Evolutionary conservation across 2,329 filamentous ascomycete species (phyloP), one percentile per base, ranked within the genome.

Genomic region (Plectosphaerella cucumerina): DNA sequence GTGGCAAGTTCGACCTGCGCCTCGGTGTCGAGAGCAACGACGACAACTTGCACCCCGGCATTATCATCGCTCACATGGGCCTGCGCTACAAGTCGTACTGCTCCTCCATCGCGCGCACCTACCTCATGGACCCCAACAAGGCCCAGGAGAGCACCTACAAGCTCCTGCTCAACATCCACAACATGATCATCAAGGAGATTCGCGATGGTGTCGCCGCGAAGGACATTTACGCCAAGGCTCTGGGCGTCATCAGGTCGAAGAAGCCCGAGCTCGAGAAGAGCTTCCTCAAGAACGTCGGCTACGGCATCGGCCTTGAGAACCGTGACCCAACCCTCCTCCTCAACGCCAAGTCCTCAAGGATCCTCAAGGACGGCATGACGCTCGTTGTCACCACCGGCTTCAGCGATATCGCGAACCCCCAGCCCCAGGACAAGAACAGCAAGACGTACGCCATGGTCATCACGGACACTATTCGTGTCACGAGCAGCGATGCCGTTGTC

Each of bases 101-200:
- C 65, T 96, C 92, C 3, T 83, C 91, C 53, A 90, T 99, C 59
- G 91, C 89, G 12, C 86, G 94, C 58, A 97, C 95, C 8, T 99
- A 96, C 68, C 80, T 99, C 54, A 93, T 99, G 44, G 95, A 97
- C 61, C 95, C 95, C 15, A 97, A 94, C 72, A 97, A 97, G 70
- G 84, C 89, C 1, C 94, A 99, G 66, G 94, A 97, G 70, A 87
- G 81, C 65, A 94, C 92, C 65, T 99, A 99, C 77, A 95, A 93
- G 62, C 82, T 97, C 15, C 79, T 99, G 5, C 76, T 90, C 49
- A 82, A 84, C 48, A 84, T 97, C 12, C 93, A 97, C 69, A 91
- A 91, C 58, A 73, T 89, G n/a, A 87, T 96, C 26, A 80, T 99
- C 64, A 95, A 94, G 66, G 90, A 94, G 61, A 84, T 97, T 55